These are phyloP conservation scores for Hericium rajendrae DNA, from an alignment of 768 basidiomycete genomes.

Conservation along the genomic window DNA sequence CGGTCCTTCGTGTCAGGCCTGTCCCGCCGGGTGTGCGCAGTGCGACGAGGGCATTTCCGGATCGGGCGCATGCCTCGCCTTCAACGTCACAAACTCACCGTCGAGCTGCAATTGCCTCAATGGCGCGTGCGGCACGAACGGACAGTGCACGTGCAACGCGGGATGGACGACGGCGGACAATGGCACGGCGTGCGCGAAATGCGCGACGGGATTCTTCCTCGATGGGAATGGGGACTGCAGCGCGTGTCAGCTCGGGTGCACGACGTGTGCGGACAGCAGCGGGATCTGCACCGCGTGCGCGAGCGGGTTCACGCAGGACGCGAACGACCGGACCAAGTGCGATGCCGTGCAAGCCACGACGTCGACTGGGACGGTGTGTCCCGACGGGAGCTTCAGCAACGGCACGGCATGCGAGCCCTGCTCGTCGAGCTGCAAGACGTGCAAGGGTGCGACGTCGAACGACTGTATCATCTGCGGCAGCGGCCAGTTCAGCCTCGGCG, in stretches of 20 bases:
- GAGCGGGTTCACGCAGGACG: conserved; percentile 56
- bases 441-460: conserved; percentile 55
- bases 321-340: conserved; percentile 61
- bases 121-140: conserved; percentile 59
- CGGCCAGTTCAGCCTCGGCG: conserved; percentile 54
- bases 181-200: conserved; percentile 71
- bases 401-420: conserved; percentile 48
- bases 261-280: conserved; percentile 53
- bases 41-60: conserved; percentile 81
- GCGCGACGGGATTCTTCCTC: conserved; percentile 68
- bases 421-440: conserved; percentile 60
- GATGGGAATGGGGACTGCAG: conserved; percentile 54
- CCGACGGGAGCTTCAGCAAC: conserved; percentile 54
- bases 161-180: conserved; percentile 67
- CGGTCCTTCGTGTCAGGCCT: conserved; percentile 60
- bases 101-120: conserved; percentile 76
- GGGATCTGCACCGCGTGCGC: conserved; percentile 70
- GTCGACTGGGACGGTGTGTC: conserved; percentile 46
- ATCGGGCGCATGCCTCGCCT: conserved; percentile 57
- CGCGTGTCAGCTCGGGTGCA: conserved; percentile 72
- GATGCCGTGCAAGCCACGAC: conserved; percentile 40
- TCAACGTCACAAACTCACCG: conserved; percentile 40
- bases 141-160: conserved; percentile 65
- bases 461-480: conserved; percentile 62
- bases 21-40: conserved; percentile 54